A percentile compares a stretch with the other conserved stretches of the same genome.
phyloP scores from a whole-genome alignment of 805 yeast genomes.

The Kodamaea neixiangensis region DNA sequence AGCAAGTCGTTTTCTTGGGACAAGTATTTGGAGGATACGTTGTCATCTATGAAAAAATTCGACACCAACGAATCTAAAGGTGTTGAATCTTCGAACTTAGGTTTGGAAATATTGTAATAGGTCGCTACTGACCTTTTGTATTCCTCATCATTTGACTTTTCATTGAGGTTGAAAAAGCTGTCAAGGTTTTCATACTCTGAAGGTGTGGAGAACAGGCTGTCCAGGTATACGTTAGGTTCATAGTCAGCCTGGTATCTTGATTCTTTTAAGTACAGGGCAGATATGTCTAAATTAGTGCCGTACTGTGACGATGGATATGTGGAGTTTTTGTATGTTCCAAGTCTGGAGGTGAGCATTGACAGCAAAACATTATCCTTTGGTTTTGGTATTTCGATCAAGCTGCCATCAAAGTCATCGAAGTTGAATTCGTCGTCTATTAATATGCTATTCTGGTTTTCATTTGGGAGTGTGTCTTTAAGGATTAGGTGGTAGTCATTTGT shows the following conservation, averaged over 20 bases:
- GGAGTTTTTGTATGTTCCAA: background rate
- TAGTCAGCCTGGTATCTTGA: slow-evolving; percentile 34
- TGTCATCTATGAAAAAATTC: slow-evolving; percentile 13
- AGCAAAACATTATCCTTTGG: slow-evolving; percentile 5
- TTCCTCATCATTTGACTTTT: slow-evolving; percentile 23
- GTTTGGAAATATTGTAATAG: slow-evolving; percentile 26
- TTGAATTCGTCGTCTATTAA: slow-evolving; percentile 11
- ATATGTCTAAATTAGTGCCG: slow-evolving; percentile 35
- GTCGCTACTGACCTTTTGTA: slow-evolving; percentile 15
- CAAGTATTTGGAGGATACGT: slow-evolving; percentile 11
- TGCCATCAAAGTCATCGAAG: background rate
- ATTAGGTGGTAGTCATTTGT: slow-evolving; percentile 13
- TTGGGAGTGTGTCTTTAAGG: background rate
- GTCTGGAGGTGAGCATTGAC: background rate
- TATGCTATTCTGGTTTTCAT: slow-evolving; percentile 13
- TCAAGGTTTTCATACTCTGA: background rate
- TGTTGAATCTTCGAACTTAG: slow-evolving; percentile 23
- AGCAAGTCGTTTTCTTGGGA: slow-evolving; percentile 14
- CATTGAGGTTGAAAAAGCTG: slow-evolving; percentile 5
- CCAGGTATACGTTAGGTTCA: slow-evolving; percentile 7
- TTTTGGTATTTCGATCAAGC: background rate
- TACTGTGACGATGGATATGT: slow-evolving; percentile 23
- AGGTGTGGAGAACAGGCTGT: background rate
- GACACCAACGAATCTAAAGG: slow-evolving; percentile 25
- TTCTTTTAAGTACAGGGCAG: slow-evolving; percentile 14